Evolutionary conservation across 208 protist species (phyloP).

Genomic region (Acanthamoeba culbertsoni): DNA sequence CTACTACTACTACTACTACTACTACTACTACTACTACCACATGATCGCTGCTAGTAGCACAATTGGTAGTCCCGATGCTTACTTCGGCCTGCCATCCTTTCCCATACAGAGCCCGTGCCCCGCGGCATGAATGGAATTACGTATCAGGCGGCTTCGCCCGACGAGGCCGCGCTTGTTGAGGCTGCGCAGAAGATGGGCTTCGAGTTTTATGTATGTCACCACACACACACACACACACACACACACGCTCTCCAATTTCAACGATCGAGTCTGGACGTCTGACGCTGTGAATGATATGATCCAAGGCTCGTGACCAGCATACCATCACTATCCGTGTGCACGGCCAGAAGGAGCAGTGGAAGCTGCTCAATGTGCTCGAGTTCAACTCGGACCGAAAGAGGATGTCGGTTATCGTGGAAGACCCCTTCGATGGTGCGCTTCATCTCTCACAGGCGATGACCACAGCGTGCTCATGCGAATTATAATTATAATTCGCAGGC

Average conservation of each 20-base stretch:
- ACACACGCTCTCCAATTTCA: background rate
- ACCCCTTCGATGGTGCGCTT: background rate
- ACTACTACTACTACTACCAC: no score
- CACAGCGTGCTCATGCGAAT: background rate
- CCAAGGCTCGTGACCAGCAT: constrained; percentile 29
- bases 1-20: no score
- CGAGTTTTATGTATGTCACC: constrained; percentile 62
- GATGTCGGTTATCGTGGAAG: constrained; percentile 75
- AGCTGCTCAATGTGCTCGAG: constrained; percentile 78
- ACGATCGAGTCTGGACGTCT: no score
- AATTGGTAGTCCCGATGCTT: no score
- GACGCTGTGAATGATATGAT: background rate
- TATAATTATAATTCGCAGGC: constrained; percentile 7
- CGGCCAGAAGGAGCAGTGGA: constrained; percentile 58
- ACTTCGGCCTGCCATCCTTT: background rate
- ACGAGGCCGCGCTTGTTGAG: constrained; percentile 81
- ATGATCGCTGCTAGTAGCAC: no score
- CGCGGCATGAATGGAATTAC: background rate
- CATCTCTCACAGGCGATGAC: background rate
- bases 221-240: background rate
- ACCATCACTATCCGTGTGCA: constrained; percentile 7
- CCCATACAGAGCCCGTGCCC: background rate
- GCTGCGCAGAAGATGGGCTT: constrained; percentile 77
- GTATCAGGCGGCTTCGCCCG: constrained; percentile 81
- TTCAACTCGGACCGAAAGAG: constrained; percentile 83